Evolutionary conservation across 1,284 basidiomycete genomes (phyloP).

Genomic region (Ceratobasidium theobromae): DNA sequence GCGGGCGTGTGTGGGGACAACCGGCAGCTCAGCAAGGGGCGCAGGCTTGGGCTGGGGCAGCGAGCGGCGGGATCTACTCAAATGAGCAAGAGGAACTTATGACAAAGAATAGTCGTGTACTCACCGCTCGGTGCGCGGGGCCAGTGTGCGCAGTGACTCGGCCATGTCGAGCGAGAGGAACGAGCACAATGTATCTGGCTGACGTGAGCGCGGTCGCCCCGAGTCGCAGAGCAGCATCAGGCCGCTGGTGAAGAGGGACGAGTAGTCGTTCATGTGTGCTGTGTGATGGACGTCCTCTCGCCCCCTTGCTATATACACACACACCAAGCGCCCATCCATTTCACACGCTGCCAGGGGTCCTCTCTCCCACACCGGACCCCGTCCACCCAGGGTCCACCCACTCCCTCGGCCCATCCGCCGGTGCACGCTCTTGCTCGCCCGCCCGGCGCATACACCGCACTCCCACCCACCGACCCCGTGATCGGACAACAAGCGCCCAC

Average conservation of each 20-base stretch:
- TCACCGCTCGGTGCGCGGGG: background rate
- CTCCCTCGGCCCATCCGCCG: background rate
- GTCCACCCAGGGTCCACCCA: background rate
- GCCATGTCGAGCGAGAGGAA: constrained; percentile 34
- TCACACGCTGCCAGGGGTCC: background rate
- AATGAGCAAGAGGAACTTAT: too few relatives aligned
- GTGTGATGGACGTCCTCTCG: background rate
- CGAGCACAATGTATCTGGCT: constrained; percentile 2
- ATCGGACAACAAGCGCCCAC: constrained; percentile 3
- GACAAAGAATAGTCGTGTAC: background rate
- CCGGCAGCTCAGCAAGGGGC: constrained; percentile 10
- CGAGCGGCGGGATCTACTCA: constrained; percentile 29
- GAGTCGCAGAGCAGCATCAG: constrained; percentile 30
- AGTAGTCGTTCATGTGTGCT: constrained; percentile 31
- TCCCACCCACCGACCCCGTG: constrained; percentile 8
- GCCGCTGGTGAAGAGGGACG: constrained; percentile 35
- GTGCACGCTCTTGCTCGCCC: background rate
- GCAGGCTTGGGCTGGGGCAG: constrained; percentile 32
- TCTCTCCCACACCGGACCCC: too few relatives aligned
- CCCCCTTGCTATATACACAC: constrained; percentile 2
- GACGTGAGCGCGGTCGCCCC: background rate
- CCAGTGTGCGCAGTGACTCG: constrained; percentile 23
- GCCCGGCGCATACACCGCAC: background rate
- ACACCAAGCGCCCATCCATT: too few relatives aligned
- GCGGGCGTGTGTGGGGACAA: constrained; percentile 11